A percentile compares a stretch with the other conserved stretches of the same genome.
Evolutionary conservation across 495 filamentous ascomycete genomes (phyloP).

Genomic region (Podospora conica): DNA sequence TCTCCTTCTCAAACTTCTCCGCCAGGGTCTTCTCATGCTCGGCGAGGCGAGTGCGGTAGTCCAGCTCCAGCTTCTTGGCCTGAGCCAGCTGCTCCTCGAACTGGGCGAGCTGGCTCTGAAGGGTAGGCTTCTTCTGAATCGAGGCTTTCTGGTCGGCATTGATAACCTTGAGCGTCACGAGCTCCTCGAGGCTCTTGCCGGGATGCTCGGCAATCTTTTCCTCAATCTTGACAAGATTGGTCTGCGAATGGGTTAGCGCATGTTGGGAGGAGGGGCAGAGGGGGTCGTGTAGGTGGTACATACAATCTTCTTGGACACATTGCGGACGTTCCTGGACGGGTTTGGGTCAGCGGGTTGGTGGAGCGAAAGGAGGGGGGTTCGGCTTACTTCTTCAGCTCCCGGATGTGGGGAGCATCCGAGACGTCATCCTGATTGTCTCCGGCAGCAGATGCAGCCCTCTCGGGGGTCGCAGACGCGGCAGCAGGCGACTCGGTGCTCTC

Average conservation of each 20-base stretch:
- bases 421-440: conserved; percentile 42
- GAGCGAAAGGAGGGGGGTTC: not conserved
- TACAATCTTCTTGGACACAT: conserved; percentile 82
- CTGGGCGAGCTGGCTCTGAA: conserved; percentile 67
- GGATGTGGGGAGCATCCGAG: conserved; percentile 68
- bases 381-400: conserved; percentile 77
- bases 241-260: conserved; percentile 43
- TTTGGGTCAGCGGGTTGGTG: conserved; percentile 7
- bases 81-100: conserved; percentile 77
- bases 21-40: conserved; percentile 62
- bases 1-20: conserved; percentile 66
- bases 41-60: conserved; percentile 64
- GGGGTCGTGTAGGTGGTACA: conserved; percentile 28
- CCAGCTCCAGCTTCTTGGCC: conserved; percentile 74
- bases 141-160: conserved; percentile 90
- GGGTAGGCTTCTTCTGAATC: conserved; percentile 78
- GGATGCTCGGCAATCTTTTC: conserved; percentile 69
- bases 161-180: conserved; percentile 76
- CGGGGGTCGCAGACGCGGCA: conserved; percentile 35
- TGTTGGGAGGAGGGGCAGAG: not conserved
- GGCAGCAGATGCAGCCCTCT: conserved; percentile 33
- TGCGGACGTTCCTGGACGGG: conserved; percentile 66
- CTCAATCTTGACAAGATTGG: conserved; percentile 72
- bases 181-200: conserved; percentile 71
- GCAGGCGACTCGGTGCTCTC: conserved; percentile 43